Evolutionary conservation across 495 filamentous ascomycete genomes (phyloP).

Genomic region (Schizothecium vesticola): DNA sequence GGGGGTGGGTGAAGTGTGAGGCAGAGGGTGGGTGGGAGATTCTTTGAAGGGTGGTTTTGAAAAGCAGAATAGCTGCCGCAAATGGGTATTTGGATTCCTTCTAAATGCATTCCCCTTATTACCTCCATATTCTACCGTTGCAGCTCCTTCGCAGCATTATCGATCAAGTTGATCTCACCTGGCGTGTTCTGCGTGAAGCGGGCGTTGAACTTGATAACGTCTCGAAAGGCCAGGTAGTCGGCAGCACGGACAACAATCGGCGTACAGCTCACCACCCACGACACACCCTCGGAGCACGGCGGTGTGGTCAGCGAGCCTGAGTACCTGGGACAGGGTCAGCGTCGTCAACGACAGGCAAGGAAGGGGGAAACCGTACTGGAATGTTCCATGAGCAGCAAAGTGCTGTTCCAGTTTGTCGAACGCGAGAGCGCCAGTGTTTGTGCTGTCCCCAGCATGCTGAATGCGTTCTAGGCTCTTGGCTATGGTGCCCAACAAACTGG

Average conservation of each 20-base stretch:
- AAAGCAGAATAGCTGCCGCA: too few species aligned
- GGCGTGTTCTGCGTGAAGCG: slow-evolving; percentile 5
- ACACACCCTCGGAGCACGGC: slow-evolving; percentile 11
- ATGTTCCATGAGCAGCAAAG: neutral
- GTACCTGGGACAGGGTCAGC: neutral
- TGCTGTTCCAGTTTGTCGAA: slow-evolving; percentile 5
- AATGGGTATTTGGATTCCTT: neutral
- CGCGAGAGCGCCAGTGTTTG: neutral
- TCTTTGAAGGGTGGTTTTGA: too few species aligned
- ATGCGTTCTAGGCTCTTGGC: neutral
- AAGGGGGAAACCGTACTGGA: neutral
- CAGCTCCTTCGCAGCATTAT: neutral
- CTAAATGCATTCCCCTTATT: neutral
- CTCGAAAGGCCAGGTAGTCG: neutral
- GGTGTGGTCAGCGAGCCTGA: slow-evolving; percentile 63
- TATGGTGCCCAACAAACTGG: neutral
- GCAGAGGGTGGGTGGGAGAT: too few species aligned
- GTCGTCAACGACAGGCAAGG: neutral
- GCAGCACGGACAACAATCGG: neutral
- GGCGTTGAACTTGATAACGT: slow-evolving; percentile 9
- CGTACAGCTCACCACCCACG: slow-evolving; percentile 5
- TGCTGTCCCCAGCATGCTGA: neutral
- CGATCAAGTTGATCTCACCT: neutral
- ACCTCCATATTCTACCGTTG: neutral
- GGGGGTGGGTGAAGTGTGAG: neutral